A percentile compares a stretch with the other conserved stretches of the same genome.
Evolutionary conservation across 2,329 filamentous ascomycete genomes (phyloP).

Genomic region (Beauveria caledonica): DNA sequence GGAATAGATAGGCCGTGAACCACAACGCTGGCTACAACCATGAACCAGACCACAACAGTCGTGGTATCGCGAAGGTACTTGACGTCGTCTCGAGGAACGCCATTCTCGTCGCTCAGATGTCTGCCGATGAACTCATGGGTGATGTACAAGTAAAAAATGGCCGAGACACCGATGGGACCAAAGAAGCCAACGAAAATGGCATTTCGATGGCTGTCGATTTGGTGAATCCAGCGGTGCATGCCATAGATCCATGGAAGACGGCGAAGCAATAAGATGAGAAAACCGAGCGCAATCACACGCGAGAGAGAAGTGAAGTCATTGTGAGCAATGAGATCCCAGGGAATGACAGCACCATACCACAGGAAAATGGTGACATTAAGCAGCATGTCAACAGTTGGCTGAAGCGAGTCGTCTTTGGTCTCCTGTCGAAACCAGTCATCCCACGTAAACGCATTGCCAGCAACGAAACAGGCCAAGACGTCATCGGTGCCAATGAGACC

Average conservation of each 20-base stretch:
- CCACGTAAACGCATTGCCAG: slow-evolving; percentile 85
- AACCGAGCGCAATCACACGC: slow-evolving; percentile 63
- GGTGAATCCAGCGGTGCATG: slow-evolving; percentile 67
- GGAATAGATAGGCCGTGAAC: slow-evolving; percentile 80
- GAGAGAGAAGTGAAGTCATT: slow-evolving; percentile 66
- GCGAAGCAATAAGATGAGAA: slow-evolving; percentile 69
- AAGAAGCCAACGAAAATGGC: slow-evolving; percentile 89
- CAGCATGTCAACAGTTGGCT: slow-evolving; percentile 90
- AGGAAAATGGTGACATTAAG: slow-evolving; percentile 84
- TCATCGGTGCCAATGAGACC: slow-evolving; percentile 85
- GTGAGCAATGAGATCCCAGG: slow-evolving; percentile 62
- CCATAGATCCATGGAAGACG: slow-evolving; percentile 69
- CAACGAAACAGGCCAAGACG: slow-evolving; percentile 85
- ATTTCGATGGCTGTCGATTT: slow-evolving; percentile 67
- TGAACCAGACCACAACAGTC: slow-evolving; percentile 74
- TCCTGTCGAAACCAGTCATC: slow-evolving; percentile 91
- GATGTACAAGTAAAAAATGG: slow-evolving; percentile 83
- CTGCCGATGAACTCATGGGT: slow-evolving; percentile 62
- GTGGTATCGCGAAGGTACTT: slow-evolving; percentile 56
- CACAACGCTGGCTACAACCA: slow-evolving; percentile 74
- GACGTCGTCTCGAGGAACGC: slow-evolving; percentile 56
- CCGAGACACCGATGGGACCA: slow-evolving; percentile 83
- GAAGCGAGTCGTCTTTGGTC: slow-evolving; percentile 83
- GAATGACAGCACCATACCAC: slow-evolving; percentile 82
- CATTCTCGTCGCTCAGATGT: slow-evolving; percentile 45